phyloP scores from a whole-genome alignment of 2,329 filamentous ascomycete species.

The Botrytis sinoallii region DNA sequence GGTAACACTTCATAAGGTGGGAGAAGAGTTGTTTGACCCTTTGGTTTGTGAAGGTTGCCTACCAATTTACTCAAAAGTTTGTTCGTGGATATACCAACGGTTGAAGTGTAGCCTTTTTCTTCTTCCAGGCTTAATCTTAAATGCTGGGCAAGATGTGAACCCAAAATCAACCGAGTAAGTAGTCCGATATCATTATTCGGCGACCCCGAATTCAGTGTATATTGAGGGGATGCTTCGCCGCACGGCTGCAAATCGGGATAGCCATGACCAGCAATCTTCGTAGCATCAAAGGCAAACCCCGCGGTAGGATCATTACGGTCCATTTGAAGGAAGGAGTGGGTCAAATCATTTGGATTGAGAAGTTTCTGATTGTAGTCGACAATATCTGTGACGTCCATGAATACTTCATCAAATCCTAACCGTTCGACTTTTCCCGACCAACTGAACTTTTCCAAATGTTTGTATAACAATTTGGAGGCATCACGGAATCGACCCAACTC shows the following conservation, averaged over 20 bases:
- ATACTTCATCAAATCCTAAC: slow-evolving; percentile 86
- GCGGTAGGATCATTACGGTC: slow-evolving; percentile 67
- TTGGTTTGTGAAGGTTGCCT: slow-evolving; percentile 81
- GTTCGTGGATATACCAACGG: slow-evolving; percentile 82
- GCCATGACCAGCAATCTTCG: slow-evolving; percentile 57
- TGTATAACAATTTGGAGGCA: slow-evolving; percentile 76
- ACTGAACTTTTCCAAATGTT: slow-evolving; percentile 67
- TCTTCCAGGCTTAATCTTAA: slow-evolving; percentile 70
- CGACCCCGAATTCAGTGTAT: not conserved
- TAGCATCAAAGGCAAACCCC: slow-evolving; percentile 80
- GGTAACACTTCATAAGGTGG: slow-evolving; percentile 51
- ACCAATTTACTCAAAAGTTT: slow-evolving; percentile 84
- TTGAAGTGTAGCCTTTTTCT: slow-evolving; percentile 79
- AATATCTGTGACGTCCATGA: slow-evolving; percentile 73
- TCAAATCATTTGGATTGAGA: slow-evolving; percentile 63
- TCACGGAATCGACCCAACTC: slow-evolving; percentile 82
- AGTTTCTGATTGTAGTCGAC: slow-evolving; percentile 75
- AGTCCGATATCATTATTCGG: slow-evolving; percentile 26
- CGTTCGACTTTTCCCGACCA: slow-evolving; percentile 79
- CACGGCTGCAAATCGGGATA: slow-evolving; percentile 21
- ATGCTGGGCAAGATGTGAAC: slow-evolving; percentile 75
- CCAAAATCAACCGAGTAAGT: slow-evolving; percentile 62
- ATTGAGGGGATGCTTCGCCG: slow-evolving; percentile 6
- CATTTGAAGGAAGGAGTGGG: slow-evolving; percentile 75
- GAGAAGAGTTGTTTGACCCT: slow-evolving; percentile 79